A percentile compares a stretch with the other conserved stretches of the same genome.
phyloP scores from a whole-genome alignment of 352 stramenopile genomes.

The Globisporangium ultimum region DNA sequence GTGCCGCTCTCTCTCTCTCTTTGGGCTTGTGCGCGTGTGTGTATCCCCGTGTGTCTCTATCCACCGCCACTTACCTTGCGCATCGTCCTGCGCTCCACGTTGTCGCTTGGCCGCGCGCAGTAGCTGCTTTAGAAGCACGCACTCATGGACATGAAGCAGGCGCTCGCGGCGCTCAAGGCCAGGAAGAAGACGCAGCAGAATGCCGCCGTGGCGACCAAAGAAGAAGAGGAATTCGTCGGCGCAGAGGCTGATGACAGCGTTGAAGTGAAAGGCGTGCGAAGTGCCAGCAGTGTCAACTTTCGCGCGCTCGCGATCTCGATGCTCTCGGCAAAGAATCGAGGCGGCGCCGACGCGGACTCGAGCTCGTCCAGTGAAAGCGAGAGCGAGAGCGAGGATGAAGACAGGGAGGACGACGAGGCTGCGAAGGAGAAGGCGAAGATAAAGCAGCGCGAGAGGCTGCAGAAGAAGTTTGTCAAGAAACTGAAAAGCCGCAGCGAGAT shows the following conservation, averaged over 20 bases:
- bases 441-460: conserved; percentile 6
- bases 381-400: background rate
- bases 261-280: background rate
- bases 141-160: background rate
- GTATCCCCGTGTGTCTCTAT: too few species aligned
- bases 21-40: too few species aligned
- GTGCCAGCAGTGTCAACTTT: background rate
- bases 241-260: too few species aligned
- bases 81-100: too few species aligned
- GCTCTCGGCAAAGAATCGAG: background rate
- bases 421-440: conserved; percentile 4
- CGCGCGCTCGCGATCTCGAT: background rate
- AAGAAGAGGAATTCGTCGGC: background rate
- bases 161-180: background rate
- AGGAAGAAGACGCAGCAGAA: background rate
- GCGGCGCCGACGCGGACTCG: background rate
- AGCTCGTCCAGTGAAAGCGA: conserved; percentile 5
- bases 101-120: too few species aligned
- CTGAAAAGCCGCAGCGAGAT: conserved; percentile 14
- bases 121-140: too few species aligned
- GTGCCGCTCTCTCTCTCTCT: too few species aligned
- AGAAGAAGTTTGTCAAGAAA: conserved; percentile 16
- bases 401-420: background rate
- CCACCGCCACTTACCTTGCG: too few species aligned
- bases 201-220: background rate